Percentiles rank a stretch among this genome's conserved stretches.
phyloP scores from a whole-genome alignment of 805 yeast genomes.

The Candida stauntonica region DNA sequence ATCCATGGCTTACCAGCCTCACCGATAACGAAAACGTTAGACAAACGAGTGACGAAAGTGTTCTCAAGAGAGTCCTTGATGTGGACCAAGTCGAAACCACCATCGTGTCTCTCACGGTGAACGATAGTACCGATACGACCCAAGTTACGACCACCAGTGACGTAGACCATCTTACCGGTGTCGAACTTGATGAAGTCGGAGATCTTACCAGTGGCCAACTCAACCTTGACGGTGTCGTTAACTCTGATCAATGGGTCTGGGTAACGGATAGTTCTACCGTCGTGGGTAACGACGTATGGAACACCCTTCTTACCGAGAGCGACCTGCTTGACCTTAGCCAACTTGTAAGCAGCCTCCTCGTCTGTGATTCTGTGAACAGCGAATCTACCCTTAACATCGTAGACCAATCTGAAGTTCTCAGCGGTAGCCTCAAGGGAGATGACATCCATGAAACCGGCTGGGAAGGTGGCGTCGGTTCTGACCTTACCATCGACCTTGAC shows the following conservation, averaged over 20 bases:
- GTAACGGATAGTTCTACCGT: constrained; percentile 99
- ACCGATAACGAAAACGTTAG: constrained; percentile 92
- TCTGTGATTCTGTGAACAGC: constrained; percentile 99
- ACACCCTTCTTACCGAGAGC: constrained; percentile 98
- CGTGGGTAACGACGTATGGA: constrained; percentile 99
- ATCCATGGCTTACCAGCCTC: constrained; percentile 93
- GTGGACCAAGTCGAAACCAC: constrained; percentile 97
- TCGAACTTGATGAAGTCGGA: constrained; percentile 86
- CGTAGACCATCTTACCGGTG: constrained; percentile 87
- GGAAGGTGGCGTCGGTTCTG: constrained; percentile 98
- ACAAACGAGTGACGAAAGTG: constrained; percentile 91
- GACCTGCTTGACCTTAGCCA: constrained; percentile 96
- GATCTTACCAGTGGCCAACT: constrained; percentile 94
- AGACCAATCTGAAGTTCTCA: constrained; percentile 98
- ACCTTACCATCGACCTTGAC: constrained; percentile 99
- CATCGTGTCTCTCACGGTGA: constrained; percentile 97
- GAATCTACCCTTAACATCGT: constrained; percentile 98
- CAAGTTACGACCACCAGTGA: constrained; percentile 98
- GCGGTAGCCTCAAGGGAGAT: constrained; percentile 95
- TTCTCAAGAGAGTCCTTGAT: constrained; percentile 92
- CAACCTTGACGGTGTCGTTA: constrained; percentile 97
- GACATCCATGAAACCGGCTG: constrained; percentile 99
- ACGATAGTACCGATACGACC: constrained; percentile 95
- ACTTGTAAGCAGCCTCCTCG: constrained; percentile 97
- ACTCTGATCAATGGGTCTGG: constrained; percentile 97